Base-by-base conservation (phyloP, 106 monocot genomes). In the Dendrobium catenatum region DNA sequence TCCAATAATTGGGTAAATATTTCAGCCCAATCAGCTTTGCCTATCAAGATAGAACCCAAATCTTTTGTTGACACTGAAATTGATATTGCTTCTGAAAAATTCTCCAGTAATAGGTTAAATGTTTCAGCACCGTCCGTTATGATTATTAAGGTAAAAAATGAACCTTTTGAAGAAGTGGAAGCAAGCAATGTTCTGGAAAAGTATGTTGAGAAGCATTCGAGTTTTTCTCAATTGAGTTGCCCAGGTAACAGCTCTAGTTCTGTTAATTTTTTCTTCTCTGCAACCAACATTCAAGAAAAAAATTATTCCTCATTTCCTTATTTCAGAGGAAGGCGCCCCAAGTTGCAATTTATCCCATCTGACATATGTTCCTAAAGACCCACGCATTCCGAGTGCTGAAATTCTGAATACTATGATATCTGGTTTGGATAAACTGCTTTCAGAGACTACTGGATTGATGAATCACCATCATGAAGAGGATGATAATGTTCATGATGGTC, bases 121-220 rank as follows among this genome's bases (percentile, higher is more conserved):
- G 37, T 10, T 37, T 15, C 70, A 33, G 70, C 70, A 13, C 20
- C 29, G 37, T 70, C 70, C 33, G 61, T 7, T 9, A 80, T 27
- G 42, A 54, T 42, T 19, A 7, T 77, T 31, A 44, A 68, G 40
- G 76, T 81, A 6, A 85, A 90, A 47, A 22, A 24, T 72, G 87
- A 85, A 73, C 79, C 83, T 58, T 55, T 27, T 8, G 87, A 85
- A 54, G 81, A 81, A 70, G 27, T 47, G 54, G 9, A 49, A 68
- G 37, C 3, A 4, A 43, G 79, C 58, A 42, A 18, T 66, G 24
- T 55, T 20, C 43, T 76, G 46, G 44, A 47, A 83, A 48, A 22
- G 40, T 15, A 72, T 47, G 46, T 33, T 72, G 76, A 58, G 15
- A 73, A 68, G 72, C 13, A n/a, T 61, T 29, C 55, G 9, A 80